These are phyloP conservation scores for Dothistroma pini DNA, from an alignment of 2,329 filamentous ascomycete species.

Conservation along the genomic window DNA sequence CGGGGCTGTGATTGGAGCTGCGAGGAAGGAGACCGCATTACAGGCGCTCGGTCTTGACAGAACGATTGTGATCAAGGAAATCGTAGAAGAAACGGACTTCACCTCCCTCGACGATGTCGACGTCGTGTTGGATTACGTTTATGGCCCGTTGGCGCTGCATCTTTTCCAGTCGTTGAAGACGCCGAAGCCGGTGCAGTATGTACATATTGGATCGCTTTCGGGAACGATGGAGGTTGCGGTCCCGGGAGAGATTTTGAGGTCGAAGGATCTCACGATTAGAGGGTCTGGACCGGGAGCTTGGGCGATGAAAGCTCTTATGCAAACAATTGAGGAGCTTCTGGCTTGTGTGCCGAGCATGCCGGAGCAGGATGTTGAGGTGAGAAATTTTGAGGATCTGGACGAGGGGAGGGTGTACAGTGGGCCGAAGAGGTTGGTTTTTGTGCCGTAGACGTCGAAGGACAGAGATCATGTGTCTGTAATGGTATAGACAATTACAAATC, in stretches of 20 bases:
- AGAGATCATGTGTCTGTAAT: too few relatives aligned
- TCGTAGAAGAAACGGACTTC: slow-evolving; percentile 46
- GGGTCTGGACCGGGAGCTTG: slow-evolving; percentile 31
- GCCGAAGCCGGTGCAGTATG: slow-evolving; percentile 49
- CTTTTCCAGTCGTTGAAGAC: slow-evolving; percentile 43
- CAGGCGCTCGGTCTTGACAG: slow-evolving; percentile 46
- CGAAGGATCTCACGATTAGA: slow-evolving; percentile 47
- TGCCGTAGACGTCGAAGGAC: slow-evolving; percentile 8
- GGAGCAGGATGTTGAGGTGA: slow-evolving; percentile 25
- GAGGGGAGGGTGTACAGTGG: slow-evolving; percentile 24
- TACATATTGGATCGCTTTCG: slow-evolving; percentile 51
- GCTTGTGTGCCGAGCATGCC: slow-evolving; percentile 17
- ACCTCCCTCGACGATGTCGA: slow-evolving; percentile 47
- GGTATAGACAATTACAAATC: too few relatives aligned
- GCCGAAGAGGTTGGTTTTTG: slow-evolving; percentile 25
- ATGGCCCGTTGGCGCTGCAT: slow-evolving; percentile 45
- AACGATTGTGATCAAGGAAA: slow-evolving; percentile 41
- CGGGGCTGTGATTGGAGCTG: slow-evolving; percentile 50
- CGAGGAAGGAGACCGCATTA: slow-evolving; percentile 46
- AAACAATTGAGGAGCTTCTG: slow-evolving; percentile 26
- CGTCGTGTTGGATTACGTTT: slow-evolving; percentile 57
- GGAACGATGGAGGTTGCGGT: slow-evolving; percentile 32
- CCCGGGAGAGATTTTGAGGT: slow-evolving; percentile 45
- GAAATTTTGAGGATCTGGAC: slow-evolving; percentile 27
- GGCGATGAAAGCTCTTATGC: slow-evolving; percentile 22